phyloP scores from a whole-genome alignment of 2,329 filamentous ascomycete genomes.

The Cladosporium sp. region DNA sequence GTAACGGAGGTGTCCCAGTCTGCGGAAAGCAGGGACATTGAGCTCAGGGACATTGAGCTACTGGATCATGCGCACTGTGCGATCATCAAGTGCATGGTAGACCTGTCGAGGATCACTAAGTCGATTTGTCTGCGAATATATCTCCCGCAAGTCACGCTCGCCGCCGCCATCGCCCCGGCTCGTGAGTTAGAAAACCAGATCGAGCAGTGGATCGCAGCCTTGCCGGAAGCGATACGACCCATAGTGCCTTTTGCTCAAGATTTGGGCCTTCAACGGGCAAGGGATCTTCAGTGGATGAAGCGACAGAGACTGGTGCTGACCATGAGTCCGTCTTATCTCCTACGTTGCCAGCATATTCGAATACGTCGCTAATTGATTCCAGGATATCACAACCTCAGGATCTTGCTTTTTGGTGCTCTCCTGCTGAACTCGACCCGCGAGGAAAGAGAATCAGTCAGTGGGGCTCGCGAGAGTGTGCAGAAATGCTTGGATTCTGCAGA shows the following conservation, averaged over 20 bases:
- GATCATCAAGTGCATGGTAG: background rate
- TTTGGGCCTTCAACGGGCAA: background rate
- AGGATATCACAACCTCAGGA: constrained; percentile 3
- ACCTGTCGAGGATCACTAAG: background rate
- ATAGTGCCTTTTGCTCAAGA: background rate
- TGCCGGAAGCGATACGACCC: background rate
- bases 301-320: background rate
- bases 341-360: background rate
- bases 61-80: background rate
- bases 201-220: background rate
- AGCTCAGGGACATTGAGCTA: background rate
- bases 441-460: background rate
- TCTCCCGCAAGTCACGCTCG: background rate
- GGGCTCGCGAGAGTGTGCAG: background rate
- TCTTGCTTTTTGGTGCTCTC: background rate
- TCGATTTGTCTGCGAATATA: background rate
- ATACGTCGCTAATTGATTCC: background rate
- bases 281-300: constrained; percentile 5
- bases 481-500: background rate
- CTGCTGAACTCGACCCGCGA: background rate
- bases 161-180: background rate
- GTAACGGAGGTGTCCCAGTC: background rate
- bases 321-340: background rate
- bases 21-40: background rate
- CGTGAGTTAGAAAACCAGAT: background rate